Base-by-base conservation (phyloP, 306 rosid species). In the Cercis canadensis region DNA sequence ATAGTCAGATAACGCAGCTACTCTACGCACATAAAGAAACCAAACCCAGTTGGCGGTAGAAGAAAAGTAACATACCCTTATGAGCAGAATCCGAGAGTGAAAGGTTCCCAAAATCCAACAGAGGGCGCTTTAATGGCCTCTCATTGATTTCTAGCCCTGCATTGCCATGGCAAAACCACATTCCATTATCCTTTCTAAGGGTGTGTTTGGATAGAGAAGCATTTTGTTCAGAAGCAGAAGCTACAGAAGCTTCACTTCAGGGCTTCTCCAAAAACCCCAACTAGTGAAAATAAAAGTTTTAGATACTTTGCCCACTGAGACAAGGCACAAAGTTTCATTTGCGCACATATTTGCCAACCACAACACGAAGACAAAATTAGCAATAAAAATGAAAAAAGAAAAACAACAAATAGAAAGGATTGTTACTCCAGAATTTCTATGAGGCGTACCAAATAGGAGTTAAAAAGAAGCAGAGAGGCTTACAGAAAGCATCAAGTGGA, bases 61-160 rank as follows among this genome's bases (percentile, higher is more conserved):
- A 65, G 47, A 70, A 4, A 14, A 67, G 68, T 5, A 65, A 7
- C 50, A 53, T 70, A 90, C 97, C 96, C 59, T 83, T 83, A 37
- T 53, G 68, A 60, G 87, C 39, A 56, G 89, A 75, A 51, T 74
- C 81, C 0, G 88, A 79, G 61, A 94, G 45, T 0, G 97, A 90
- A 2, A 94, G 79, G 18, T 84, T 86, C 57, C 68, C 83, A 64
- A 94, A 87, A 74, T 94, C 97, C 84, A 94, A 63, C 10, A 90
- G 60, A 19, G 92, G 78, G 10, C 98, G 97, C 80, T 94, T 94
- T 50, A 75, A 62, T 14, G 95, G 97, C 62, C 97, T 84, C 78
- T 86, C 97, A 33, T 81, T 94, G 78, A 94, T 91, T 83, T 94
- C 91, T 51, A 94, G 74, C 97, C 97, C 97, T 90, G 34, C 46